These are phyloP conservation scores for Debaryomyces prosopidis DNA, from an alignment of 805 yeast species.

Conservation along the genomic window DNA sequence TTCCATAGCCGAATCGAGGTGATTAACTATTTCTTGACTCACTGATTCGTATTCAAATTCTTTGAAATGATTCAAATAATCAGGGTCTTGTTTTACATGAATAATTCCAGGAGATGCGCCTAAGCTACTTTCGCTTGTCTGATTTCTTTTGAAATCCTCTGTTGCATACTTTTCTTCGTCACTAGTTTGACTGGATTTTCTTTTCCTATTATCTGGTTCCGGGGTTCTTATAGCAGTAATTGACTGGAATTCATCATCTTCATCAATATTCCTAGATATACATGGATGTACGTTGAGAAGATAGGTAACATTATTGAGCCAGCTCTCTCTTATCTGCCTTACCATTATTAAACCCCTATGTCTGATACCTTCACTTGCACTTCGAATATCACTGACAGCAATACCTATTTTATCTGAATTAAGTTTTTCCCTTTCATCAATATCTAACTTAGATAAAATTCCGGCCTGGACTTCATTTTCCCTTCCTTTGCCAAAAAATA, in stretches of 20 bases:
- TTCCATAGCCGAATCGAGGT: constrained; percentile 1
- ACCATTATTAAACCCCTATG: constrained; percentile 13
- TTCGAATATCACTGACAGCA: constrained; percentile 13
- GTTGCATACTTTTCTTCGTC: background rate
- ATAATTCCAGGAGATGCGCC: background rate
- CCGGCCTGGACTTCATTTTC: constrained; percentile 4
- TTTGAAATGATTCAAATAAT: background rate
- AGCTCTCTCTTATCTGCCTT: constrained; percentile 10
- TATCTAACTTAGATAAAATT: constrained; percentile 4
- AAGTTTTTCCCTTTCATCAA: constrained; percentile 4
- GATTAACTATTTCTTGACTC: constrained; percentile 1
- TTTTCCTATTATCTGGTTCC: background rate
- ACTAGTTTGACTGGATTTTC: background rate
- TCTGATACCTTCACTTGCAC: constrained; percentile 1
- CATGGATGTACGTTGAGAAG: background rate
- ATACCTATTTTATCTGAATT: constrained; percentile 5
- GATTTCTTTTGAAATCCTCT: background rate
- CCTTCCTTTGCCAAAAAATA: constrained; percentile 14
- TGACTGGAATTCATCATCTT: background rate
- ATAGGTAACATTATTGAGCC: constrained; percentile 8
- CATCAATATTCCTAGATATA: background rate
- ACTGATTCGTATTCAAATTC: constrained; percentile 1
- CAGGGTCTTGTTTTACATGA: background rate
- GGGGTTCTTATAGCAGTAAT: background rate
- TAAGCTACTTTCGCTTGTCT: background rate